Base-by-base conservation (phyloP, 371 early-diverging fungal species). In the Mortierella sp. region DNA sequence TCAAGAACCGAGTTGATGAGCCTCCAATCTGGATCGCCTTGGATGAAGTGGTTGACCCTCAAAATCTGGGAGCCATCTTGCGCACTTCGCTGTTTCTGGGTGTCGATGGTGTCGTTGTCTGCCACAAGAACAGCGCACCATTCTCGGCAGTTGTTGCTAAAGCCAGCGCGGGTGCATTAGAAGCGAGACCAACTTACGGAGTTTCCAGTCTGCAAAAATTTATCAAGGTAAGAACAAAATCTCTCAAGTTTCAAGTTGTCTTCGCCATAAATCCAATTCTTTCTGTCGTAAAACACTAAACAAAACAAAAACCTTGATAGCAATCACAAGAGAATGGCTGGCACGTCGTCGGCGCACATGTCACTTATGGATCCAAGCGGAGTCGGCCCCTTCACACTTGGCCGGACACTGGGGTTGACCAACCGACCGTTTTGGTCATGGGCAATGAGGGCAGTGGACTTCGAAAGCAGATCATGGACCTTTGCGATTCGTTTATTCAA, bases 51-150 rank as follows among this genome's bases (percentile, higher is more conserved):
- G 81, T 83, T 37, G 91, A 91, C 60, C 85, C 85, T 19, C 87
- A 81, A 39, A 91, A 91, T 65, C 50, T 91, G 30, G 91, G 91
- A 1, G 88, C 89, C 17, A 88, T 90, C 37, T 54, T 91, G 26
- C 80, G 91, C 26, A 79, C 88, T 11, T 81, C 84, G 8, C 50
- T 82, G 47, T 91, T 86, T 58, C 81, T 89, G 70, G 86, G 85
- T 12, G 64, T 86, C 0, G 88, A 90, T 48, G 90, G 88, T 2
- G 80, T 90, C 17, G 53, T 89, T 6, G 64, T 83, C 50, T 62
- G 78, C 44, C 49, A 61, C 44, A 66, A 72, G 48, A 59, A 70
- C 48, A 80, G 81, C 50, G 71, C 84, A 12, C 82, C 82, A 7
- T 64, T 89, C 11, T 81, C 81, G 28, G 82, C 88, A 0, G 66